Evolutionary conservation across 2,329 filamentous ascomycete genomes (phyloP), one percentile per base, ranked within the genome.

Genomic region (Thyridium curvatum): DNA sequence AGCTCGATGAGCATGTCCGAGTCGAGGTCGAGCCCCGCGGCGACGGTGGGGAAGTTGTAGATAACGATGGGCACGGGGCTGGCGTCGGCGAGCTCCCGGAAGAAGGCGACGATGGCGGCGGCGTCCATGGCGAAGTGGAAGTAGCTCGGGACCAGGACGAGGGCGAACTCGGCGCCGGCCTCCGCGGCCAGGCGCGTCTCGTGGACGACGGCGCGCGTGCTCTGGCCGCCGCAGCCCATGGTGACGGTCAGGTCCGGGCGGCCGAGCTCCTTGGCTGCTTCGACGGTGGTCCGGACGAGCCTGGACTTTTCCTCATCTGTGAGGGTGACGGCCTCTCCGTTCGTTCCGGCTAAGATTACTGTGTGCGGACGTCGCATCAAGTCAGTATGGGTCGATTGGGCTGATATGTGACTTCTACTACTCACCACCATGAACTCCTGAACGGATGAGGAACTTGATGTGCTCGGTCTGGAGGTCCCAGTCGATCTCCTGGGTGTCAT

Each of bases 121-220:
- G 66, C 61, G 35, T 61, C 71, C 50, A 82, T 72, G 34, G 71
- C 66, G 35, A 73, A 50, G 83, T 72, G 15, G 81, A 61, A 86
- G 59, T 85, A 86, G 28, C 72, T 74, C 14, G 82, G 82, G 8
- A 82, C 80, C 3, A 86, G 71, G 2, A 85, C 67, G 39, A 86
- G 66, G 4, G 78, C 79, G 50, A 79, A 82, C 51, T 84, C 80
- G 47, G 77, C 82, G 37, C 82, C 82, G 17, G 74, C 68, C 7
- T 68, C 65, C 30, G 72, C 68, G 12, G 82, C 79, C 52, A 85
- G 80, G 41, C 68, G 65, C 59, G 79, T 83, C 29, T 82, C 65
- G 39, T 77, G 68, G 48, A 86, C 71, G 26, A 77, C 77, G 55
- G 85, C 81, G 38, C 77, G 71, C 13, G 78, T 79, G 1, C 80